phyloP scores from a whole-genome alignment of 805 yeast genomes.

The Ogataea trehaloabstinens region DNA sequence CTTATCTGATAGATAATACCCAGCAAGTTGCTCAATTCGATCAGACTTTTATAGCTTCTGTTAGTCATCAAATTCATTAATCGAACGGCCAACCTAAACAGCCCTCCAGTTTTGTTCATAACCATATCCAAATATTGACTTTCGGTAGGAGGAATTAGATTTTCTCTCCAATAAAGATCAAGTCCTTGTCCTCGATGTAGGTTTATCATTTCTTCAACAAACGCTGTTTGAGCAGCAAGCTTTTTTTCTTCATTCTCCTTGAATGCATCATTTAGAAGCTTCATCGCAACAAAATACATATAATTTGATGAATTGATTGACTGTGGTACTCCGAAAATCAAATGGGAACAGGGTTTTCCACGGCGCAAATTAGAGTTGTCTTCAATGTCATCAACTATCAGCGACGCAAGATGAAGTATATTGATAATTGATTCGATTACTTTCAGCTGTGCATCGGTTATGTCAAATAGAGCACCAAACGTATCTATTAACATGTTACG shows the following conservation, averaged over 20 bases:
- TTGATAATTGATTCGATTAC: slow-evolving; percentile 50
- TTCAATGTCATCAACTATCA: slow-evolving; percentile 85
- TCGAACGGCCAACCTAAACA: slow-evolving; percentile 71
- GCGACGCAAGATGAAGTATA: slow-evolving; percentile 62
- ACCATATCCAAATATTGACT: slow-evolving; percentile 76
- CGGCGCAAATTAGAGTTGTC: slow-evolving; percentile 71
- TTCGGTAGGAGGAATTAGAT: slow-evolving; percentile 54
- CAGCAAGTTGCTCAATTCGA: slow-evolving; percentile 67
- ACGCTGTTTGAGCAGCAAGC: slow-evolving; percentile 37
- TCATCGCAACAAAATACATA: slow-evolving; percentile 74
- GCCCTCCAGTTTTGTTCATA: slow-evolving; percentile 84
- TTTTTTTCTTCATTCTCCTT: slow-evolving; percentile 16
- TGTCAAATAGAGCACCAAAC: slow-evolving; percentile 51
- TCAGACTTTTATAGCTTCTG: slow-evolving; percentile 28
- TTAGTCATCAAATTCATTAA: slow-evolving; percentile 44
- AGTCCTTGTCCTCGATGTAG: slow-evolving; percentile 88
- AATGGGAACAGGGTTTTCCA: slow-evolving; percentile 78
- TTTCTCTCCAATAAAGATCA: slow-evolving; percentile 87
- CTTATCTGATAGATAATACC: slow-evolving; percentile 83
- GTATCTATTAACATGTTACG: slow-evolving; percentile 47
- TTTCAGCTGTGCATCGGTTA: slow-evolving; percentile 37
- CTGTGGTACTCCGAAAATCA: slow-evolving; percentile 70
- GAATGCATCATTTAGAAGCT: slow-evolving; percentile 35
- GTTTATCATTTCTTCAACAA: slow-evolving; percentile 72
- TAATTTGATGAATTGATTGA: slow-evolving; percentile 83